Evolutionary conservation across 441 rosid species (phyloP).

Genomic region (Adansonia rubrostipa): DNA sequence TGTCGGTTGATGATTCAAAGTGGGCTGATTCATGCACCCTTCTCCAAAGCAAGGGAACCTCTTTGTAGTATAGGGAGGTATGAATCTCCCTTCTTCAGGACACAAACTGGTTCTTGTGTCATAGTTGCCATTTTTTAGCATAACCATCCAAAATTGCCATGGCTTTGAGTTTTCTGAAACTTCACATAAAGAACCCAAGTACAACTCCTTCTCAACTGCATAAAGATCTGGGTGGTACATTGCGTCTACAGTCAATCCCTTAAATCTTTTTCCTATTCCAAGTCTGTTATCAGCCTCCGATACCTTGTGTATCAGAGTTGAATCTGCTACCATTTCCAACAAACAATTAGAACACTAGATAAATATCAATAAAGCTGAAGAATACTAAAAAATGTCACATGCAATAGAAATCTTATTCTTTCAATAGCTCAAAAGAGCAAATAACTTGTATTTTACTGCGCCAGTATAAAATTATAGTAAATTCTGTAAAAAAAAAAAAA

Average conservation of each 20-base stretch:
- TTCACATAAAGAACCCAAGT: conserved; percentile 56
- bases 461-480: neutral
- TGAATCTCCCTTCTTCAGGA: conserved; percentile 52
- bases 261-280: conserved; percentile 46
- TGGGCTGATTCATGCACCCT: conserved; percentile 73
- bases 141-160: conserved; percentile 77
- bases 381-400: neutral
- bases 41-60: conserved; percentile 59
- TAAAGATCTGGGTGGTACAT: conserved; percentile 52
- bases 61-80: conserved; percentile 42
- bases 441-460: neutral
- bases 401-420: neutral
- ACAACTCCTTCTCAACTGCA: conserved; percentile 57
- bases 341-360: neutral
- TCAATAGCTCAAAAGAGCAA: neutral
- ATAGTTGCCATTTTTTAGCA: conserved; percentile 73
- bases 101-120: conserved; percentile 52
- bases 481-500: no score
- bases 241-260: conserved; percentile 39
- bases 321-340: conserved; percentile 39
- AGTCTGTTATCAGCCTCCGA: conserved; percentile 53
- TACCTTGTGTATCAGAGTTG: conserved; percentile 49
- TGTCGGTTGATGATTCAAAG: conserved; percentile 47
- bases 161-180: conserved; percentile 54
- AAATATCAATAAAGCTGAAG: neutral